These are phyloP conservation scores for Colletotrichum australisinense DNA, from an alignment of 2,329 filamentous ascomycete species.

Conservation along the genomic window DNA sequence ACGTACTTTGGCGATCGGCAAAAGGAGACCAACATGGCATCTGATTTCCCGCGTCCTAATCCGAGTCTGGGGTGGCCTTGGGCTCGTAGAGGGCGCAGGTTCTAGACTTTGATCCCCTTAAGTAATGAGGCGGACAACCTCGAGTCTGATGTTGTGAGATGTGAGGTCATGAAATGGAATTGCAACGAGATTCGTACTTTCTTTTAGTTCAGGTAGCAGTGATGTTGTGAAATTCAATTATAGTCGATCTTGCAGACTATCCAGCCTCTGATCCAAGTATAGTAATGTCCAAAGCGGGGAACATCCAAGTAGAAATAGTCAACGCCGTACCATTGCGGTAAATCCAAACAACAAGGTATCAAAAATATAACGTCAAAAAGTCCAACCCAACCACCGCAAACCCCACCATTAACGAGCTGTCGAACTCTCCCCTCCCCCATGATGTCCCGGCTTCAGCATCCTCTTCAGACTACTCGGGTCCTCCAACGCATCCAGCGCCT, in stretches of 20 bases:
- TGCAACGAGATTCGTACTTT: neutral
- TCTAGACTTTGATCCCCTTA: neutral
- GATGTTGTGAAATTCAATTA: neutral
- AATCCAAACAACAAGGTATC: constrained; percentile 16
- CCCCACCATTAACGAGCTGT: neutral
- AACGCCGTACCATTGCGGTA: neutral
- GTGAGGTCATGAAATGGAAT: no score
- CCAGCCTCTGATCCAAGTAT: neutral
- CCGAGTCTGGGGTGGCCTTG: neutral
- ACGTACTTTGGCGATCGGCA: constrained; percentile 34
- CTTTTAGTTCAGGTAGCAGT: neutral
- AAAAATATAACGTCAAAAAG: neutral
- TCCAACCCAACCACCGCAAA: neutral
- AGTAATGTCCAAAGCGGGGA: neutral
- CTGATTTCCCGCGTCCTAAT: constrained; percentile 14
- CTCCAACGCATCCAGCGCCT: constrained; percentile 61
- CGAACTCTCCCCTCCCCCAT: constrained; percentile 22
- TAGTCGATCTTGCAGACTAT: constrained; percentile 1
- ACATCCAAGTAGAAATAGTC: neutral
- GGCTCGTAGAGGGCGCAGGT: neutral
- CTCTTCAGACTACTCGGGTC: constrained; percentile 59
- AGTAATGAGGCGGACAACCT: no score
- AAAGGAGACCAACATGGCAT: constrained; percentile 29
- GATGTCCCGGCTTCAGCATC: constrained; percentile 18
- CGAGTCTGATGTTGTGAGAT: no score